Evolutionary conservation across 1,284 basidiomycete species (phyloP).

Genomic region (Chalciporus sp.): DNA sequence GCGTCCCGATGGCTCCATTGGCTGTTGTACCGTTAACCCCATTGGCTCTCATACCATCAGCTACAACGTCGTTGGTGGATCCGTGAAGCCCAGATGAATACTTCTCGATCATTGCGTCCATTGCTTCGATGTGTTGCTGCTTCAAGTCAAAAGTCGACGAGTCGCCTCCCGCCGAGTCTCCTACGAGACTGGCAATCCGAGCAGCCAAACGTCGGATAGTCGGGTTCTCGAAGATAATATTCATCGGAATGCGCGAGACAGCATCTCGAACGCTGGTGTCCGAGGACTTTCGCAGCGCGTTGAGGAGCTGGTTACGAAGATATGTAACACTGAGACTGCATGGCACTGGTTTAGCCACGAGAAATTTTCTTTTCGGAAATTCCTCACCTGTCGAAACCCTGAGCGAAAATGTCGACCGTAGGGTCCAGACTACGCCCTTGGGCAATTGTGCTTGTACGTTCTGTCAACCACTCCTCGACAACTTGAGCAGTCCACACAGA

Average conservation of each 20-base stretch:
- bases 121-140: slow-evolving; percentile 16
- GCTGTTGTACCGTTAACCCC: neutral
- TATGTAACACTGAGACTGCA: slow-evolving; percentile 37
- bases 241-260: slow-evolving; percentile 12
- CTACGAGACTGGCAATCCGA: slow-evolving; percentile 18
- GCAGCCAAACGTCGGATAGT: slow-evolving; percentile 24
- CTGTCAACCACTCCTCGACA: slow-evolving; percentile 28
- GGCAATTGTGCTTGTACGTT: slow-evolving; percentile 29
- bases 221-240: slow-evolving; percentile 29
- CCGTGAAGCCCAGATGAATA: slow-evolving; percentile 24
- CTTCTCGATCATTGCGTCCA: slow-evolving; percentile 31
- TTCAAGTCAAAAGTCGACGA: neutral
- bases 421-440: slow-evolving; percentile 12
- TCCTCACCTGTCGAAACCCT: slow-evolving; percentile 40
- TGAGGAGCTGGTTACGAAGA: slow-evolving; percentile 36
- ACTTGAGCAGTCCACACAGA: slow-evolving; percentile 22
- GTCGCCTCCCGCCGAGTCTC: neutral
- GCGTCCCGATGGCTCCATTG: no score
- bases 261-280: slow-evolving; percentile 10
- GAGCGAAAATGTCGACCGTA: slow-evolving; percentile 33
- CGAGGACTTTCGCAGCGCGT: slow-evolving; percentile 26
- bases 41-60: neutral
- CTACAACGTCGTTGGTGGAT: slow-evolving; percentile 7
- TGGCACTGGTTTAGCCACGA: no score
- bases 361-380: no score